Base-by-base conservation (phyloP, 75 land plant species). In the Isoetes taiwanensis region DNA sequence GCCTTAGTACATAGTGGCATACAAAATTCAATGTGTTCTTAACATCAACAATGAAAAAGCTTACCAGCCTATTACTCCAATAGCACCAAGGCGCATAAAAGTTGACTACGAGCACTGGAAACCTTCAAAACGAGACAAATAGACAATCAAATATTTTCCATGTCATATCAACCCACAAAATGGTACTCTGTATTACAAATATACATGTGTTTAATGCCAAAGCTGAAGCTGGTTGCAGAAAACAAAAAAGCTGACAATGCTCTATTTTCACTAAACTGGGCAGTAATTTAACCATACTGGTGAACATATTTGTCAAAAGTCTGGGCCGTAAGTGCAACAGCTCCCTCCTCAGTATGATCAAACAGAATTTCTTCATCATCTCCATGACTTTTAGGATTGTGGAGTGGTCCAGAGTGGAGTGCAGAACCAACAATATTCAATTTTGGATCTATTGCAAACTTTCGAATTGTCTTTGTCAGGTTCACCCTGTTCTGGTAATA, bases 81-180 rank as follows among this genome's bases (percentile, higher is more conserved):
- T 57, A 65, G 75, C 99, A 94, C 99, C 99, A 94, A 16, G 96
- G 96, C 32, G 99, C 99, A 78, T 70, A 90, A 63, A 94, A 94
- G 57, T 94, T 94, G 37, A 94, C 96, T 19, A 78, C 86, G 62
- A 94, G 54, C 69, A 94, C 78, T 2, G 75, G 55, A 73, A 79
- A 70, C 78, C 99, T 94, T 72, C 54, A 77, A 40, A 27, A 42
- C 28, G 28, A 61, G 23, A 25, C 34, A 62, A 33, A 3, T 42
- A 20, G 16, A 41, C 43, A 8, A 60, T 4, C 12, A 24, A n/a
- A n/a, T n/a, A n/a, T n/a, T n/a, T n/a, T n/a, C n/a, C n/a, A n/a
- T n/a, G n/a, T n/a, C n/a, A n/a, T n/a, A n/a, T n/a, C n/a, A n/a
- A n/a, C n/a, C n/a, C n/a, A n/a, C n/a, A n/a, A n/a, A n/a, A n/a